Conservation (phyloP, 495 filamentous ascomycete species). For the Xylaria venustula region DNA sequence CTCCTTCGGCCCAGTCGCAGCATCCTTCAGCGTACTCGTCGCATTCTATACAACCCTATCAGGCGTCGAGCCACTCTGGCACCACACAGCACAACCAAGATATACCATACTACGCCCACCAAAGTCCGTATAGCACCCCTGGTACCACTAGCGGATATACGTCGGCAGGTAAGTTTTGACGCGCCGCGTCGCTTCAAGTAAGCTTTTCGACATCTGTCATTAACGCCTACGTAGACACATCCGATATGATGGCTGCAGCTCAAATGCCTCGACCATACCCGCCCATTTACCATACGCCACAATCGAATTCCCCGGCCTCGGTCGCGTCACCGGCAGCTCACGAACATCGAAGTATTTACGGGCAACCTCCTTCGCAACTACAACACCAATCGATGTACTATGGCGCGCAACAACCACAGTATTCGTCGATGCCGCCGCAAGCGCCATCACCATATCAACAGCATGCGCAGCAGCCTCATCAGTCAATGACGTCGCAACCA, state of each 20-base stretch:
- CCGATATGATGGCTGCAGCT: slow-evolving; percentile 92
- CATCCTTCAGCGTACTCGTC: slow-evolving; percentile 60
- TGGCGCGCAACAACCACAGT: slow-evolving; percentile 57
- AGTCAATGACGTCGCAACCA: slow-evolving; percentile 53
- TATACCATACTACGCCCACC: slow-evolving; percentile 69
- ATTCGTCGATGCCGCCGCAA: slow-evolving; percentile 66
- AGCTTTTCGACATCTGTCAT: slow-evolving; percentile 5
- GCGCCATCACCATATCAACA: slow-evolving; percentile 73
- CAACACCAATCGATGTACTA: slow-evolving; percentile 76
- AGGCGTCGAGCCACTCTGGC: slow-evolving; percentile 43
- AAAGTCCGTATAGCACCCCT: slow-evolving; percentile 70
- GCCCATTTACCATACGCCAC: slow-evolving; percentile 93
- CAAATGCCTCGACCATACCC: slow-evolving; percentile 86
- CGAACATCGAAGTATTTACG: slow-evolving; percentile 84
- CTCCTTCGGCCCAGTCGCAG: slow-evolving; percentile 43
- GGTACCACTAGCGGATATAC: slow-evolving; percentile 69
- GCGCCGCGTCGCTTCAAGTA: slow-evolving; percentile 4
- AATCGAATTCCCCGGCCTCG: slow-evolving; percentile 94
- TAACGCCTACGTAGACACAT: slow-evolving; percentile 59
- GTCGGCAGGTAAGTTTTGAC: slow-evolving; percentile 67
- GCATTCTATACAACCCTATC: slow-evolving; percentile 53
- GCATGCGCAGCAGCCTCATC: slow-evolving; percentile 71
- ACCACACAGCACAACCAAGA: slow-evolving; percentile 62
- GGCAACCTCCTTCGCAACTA: slow-evolving; percentile 73
- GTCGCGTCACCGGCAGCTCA: slow-evolving; percentile 86